These are phyloP conservation scores for Camellia japonica DNA, from an alignment of 148 eudicot species.

Conservation along the genomic window DNA sequence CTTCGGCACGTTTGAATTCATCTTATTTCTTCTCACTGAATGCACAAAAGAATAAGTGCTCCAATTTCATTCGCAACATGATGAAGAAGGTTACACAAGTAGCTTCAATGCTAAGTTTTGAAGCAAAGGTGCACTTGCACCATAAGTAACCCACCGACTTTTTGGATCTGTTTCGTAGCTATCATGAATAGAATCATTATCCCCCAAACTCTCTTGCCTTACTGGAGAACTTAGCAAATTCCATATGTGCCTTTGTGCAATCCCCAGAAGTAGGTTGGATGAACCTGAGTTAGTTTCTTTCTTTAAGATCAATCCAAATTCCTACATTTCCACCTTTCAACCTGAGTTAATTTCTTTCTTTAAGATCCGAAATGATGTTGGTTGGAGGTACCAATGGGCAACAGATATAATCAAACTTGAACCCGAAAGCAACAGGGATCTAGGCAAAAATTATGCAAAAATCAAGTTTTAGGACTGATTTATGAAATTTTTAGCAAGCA, in stretches of 20 bases:
- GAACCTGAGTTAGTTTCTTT: too few relatives aligned
- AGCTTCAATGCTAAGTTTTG: background rate
- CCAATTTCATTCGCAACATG: background rate
- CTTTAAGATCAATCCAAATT: too few relatives aligned
- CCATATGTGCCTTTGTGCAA: background rate
- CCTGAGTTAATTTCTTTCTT: too few relatives aligned
- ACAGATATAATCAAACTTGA: too few relatives aligned
- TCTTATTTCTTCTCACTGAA: background rate
- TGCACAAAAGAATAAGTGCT: background rate
- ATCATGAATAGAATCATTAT: background rate
- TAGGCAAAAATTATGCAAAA: too few relatives aligned
- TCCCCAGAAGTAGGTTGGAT: background rate
- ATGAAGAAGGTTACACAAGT: background rate
- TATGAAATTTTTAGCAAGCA: too few relatives aligned
- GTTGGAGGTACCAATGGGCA: too few relatives aligned
- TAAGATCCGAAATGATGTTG: too few relatives aligned
- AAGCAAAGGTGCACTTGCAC: background rate
- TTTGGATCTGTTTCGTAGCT: background rate
- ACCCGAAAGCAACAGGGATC: too few relatives aligned
- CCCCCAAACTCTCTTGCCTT: background rate
- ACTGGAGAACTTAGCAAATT: background rate
- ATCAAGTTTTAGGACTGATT: too few relatives aligned
- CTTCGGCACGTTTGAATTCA: background rate
- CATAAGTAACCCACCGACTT: background rate
- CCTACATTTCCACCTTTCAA: too few relatives aligned